Percentiles rank a stretch among this genome's conserved stretches.
Evolutionary conservation across 129 eudicot species (phyloP).

Genomic region (Solidago caesia): DNA sequence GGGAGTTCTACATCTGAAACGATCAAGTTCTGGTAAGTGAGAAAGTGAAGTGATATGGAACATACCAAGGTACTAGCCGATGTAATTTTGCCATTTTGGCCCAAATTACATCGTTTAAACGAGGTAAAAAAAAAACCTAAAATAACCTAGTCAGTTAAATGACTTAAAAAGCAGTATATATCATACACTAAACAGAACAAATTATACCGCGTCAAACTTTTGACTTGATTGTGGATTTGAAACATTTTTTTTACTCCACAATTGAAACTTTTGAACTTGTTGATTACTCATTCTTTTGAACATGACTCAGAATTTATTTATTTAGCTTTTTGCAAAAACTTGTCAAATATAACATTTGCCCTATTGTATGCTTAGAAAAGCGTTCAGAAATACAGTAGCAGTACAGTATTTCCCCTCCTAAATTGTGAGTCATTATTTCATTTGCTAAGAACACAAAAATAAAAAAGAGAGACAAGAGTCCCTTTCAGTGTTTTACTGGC

Average conservation of each 20-base stretch:
- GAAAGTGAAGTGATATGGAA: neutral
- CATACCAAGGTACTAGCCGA: neutral
- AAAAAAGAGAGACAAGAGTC: slow-evolving; percentile 15
- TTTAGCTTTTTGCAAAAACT: too few species aligned
- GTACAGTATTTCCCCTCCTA: neutral
- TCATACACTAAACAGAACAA: too few species aligned
- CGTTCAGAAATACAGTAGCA: slow-evolving; percentile 7
- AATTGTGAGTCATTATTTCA: slow-evolving; percentile 2
- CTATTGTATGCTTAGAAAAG: neutral
- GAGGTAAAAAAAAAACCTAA: neutral
- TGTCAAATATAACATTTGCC: neutral
- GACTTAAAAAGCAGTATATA: too few species aligned
- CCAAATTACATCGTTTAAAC: neutral
- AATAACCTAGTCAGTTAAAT: too few species aligned
- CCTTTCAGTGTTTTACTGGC: slow-evolving; percentile 10
- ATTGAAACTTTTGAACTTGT: too few species aligned
- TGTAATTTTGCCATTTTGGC: too few species aligned
- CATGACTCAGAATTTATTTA: too few species aligned
- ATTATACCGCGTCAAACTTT: too few species aligned
- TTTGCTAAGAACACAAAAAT: slow-evolving; percentile 8
- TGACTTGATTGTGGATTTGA: too few species aligned
- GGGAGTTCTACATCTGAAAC: slow-evolving; percentile 83
- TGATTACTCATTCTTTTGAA: too few species aligned
- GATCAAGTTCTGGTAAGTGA: neutral
- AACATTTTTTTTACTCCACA: too few species aligned